A percentile compares a stretch with the other conserved stretches of the same genome.
Evolutionary conservation across 768 basidiomycete species (phyloP).

Genomic region (Hypholoma fasciculare): DNA sequence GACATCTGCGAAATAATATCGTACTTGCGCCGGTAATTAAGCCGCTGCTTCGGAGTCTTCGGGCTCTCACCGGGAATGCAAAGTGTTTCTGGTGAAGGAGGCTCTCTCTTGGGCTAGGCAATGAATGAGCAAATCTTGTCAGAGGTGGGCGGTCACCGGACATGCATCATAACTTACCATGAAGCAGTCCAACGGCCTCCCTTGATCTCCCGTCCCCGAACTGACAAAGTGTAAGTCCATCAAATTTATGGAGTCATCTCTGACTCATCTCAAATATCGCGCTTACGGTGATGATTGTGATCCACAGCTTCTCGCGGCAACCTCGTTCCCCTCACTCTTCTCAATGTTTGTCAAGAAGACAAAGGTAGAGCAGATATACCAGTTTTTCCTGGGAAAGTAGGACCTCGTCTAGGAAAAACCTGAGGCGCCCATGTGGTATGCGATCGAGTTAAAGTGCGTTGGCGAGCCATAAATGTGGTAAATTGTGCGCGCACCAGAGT

Average conservation of each 20-base stretch:
- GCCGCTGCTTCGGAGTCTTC: background rate
- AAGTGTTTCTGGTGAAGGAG: too few species aligned
- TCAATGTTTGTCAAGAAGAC: slow-evolving; percentile 8
- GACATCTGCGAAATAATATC: background rate
- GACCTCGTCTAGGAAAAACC: slow-evolving; percentile 31
- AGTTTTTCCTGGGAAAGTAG: slow-evolving; percentile 30
- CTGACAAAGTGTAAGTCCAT: background rate
- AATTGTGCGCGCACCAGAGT: too few species aligned
- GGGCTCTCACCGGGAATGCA: background rate
- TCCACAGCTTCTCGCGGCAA: slow-evolving; percentile 8
- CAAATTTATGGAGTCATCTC: background rate
- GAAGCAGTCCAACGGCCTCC: background rate
- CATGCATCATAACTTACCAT: background rate
- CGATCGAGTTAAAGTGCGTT: too few species aligned
- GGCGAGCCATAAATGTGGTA: too few species aligned
- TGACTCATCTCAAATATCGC: background rate
- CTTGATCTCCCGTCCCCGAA: background rate
- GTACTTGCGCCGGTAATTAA: slow-evolving; percentile 5
- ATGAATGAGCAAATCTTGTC: too few species aligned
- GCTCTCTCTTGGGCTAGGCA: too few species aligned
- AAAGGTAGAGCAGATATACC: slow-evolving; percentile 17
- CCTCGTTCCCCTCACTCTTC: slow-evolving; percentile 10
- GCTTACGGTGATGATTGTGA: background rate
- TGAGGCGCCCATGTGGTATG: slow-evolving; percentile 19
- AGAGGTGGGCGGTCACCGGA: too few species aligned